Conservation (phyloP, 768 basidiomycete species). For the Podaxis sp. region DNA sequence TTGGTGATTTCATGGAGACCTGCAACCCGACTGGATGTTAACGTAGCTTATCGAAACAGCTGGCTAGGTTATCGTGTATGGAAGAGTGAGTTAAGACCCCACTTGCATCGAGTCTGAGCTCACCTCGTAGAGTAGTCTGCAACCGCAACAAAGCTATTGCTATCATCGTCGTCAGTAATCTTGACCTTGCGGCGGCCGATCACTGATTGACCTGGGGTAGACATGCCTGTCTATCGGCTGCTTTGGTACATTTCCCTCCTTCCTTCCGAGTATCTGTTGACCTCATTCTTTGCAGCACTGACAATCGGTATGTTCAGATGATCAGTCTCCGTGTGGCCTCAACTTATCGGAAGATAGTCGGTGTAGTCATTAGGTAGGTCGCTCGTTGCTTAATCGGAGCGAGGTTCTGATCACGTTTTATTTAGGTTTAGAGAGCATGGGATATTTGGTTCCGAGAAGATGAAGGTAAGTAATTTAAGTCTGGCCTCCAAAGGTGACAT, state of each 20-base stretch:
- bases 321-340: neutral
- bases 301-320: neutral
- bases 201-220: neutral
- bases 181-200: neutral
- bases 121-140: neutral
- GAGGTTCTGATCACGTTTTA: neutral
- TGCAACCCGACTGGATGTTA: neutral
- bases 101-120: neutral
- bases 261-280: neutral
- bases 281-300: neutral
- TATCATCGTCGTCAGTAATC: neutral
- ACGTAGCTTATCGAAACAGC: neutral
- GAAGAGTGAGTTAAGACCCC: neutral
- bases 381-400: neutral
- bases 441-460: neutral
- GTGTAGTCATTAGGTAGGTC: neutral
- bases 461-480: neutral
- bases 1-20: neutral
- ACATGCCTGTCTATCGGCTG: neutral
- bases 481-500: neutral
- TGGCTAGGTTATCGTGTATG: neutral
- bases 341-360: neutral
- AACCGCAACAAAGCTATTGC: neutral
- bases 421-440: neutral
- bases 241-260: neutral